phyloP scores from a whole-genome alignment of 768 basidiomycete species.

The Calocera viscosa region DNA sequence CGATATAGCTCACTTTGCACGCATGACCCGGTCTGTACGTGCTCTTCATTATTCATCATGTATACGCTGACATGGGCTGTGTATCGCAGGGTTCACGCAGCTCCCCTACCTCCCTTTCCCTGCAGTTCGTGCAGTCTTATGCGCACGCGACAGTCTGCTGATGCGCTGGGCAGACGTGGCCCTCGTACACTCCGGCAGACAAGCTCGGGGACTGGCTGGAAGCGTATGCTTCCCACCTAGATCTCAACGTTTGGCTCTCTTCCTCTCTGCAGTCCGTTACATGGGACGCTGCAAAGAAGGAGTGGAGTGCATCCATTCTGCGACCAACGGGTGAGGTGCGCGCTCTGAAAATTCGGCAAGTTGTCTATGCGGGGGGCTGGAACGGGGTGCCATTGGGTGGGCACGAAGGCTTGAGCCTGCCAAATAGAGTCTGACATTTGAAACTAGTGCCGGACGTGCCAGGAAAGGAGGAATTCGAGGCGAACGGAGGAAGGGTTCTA shows the following conservation, averaged over 20 bases:
- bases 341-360: constrained; percentile 30
- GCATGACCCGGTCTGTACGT: constrained; percentile 58
- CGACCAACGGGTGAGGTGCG: constrained; percentile 27
- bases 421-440: no score
- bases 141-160: no score
- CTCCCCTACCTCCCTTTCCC: constrained; percentile 55
- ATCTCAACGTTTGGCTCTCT: constrained; percentile 50
- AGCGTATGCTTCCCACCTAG: constrained; percentile 45
- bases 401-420: no score
- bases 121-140: no score
- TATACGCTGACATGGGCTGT: constrained; percentile 2
- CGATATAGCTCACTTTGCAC: constrained; percentile 55
- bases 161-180: no score
- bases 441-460: background rate
- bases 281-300: background rate
- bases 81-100: constrained; percentile 40
- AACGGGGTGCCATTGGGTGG: constrained; percentile 5
- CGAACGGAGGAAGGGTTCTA: constrained; percentile 35
- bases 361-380: constrained; percentile 45
- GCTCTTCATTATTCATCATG: constrained; percentile 10
- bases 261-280: constrained; percentile 14
- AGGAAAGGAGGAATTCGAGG: constrained; percentile 41
- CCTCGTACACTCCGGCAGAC: constrained; percentile 43
- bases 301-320: background rate
- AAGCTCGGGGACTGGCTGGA: constrained; percentile 61